Conservation (phyloP, 345 rosid genomes). For the Salix viminalis region DNA sequence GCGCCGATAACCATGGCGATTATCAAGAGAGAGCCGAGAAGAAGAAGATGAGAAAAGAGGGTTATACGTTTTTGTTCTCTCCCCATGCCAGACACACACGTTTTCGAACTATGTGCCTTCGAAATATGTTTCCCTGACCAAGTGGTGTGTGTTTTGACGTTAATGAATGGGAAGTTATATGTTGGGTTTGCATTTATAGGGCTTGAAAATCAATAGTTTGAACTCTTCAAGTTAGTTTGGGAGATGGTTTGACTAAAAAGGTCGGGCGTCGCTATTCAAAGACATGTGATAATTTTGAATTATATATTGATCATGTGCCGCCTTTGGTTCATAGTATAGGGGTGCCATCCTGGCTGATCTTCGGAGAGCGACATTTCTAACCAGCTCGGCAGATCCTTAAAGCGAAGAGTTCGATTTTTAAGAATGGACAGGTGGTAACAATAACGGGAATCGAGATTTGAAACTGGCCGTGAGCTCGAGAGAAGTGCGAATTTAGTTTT, state of each 20-base stretch:
- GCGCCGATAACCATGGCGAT: neutral
- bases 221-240: neutral
- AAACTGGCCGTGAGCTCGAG: neutral
- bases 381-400: neutral
- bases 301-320: slow-evolving; percentile 13
- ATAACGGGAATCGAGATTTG: neutral
- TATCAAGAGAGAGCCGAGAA: slow-evolving; percentile 19
- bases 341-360: slow-evolving; percentile 8
- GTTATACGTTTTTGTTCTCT: neutral
- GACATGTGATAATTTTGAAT: slow-evolving; percentile 8
- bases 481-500: neutral
- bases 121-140: neutral
- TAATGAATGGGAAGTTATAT: neutral
- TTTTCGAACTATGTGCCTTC: neutral
- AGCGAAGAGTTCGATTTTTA: neutral
- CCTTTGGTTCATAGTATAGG: slow-evolving; percentile 18
- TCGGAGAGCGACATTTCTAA: slow-evolving; percentile 7
- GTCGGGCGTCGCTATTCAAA: neutral
- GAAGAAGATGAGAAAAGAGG: slow-evolving; percentile 9
- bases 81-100: slow-evolving; percentile 9
- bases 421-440: neutral
- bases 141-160: neutral
- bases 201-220: neutral
- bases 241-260: slow-evolving; percentile 4
- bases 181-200: slow-evolving; percentile 20